Conservation (phyloP, 352 stramenopile genomes). For the Plasmopara viticola region DNA sequence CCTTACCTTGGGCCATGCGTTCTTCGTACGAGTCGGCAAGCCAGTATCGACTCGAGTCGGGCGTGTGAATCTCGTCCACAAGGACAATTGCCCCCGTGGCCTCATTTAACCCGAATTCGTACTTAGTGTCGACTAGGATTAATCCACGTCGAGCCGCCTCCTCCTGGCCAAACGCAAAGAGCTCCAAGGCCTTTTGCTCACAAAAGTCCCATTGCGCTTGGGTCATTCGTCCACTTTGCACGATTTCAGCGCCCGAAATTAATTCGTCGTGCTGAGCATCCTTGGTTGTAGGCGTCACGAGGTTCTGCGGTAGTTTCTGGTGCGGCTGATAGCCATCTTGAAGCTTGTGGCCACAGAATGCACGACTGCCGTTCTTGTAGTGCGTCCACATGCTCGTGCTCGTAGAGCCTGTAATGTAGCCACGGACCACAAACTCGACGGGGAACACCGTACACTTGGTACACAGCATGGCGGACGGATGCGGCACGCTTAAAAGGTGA, state of each 20-base stretch:
- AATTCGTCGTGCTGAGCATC: constrained; percentile 96
- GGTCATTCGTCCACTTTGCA: constrained; percentile 92
- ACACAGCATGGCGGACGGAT: constrained; percentile 94
- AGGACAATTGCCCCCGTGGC: constrained; percentile 90
- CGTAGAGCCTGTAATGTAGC: constrained; percentile 95
- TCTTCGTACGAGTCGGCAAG: constrained; percentile 87
- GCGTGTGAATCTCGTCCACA: constrained; percentile 99
- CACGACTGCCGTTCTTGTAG: constrained; percentile 92
- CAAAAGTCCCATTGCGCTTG: constrained; percentile 96
- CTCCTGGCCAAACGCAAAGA: constrained; percentile 91
- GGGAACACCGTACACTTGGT: constrained; percentile 95
- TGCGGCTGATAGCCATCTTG: constrained; percentile 95
- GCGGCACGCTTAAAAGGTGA: constrained; percentile 91
- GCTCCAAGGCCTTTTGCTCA: constrained; percentile 84
- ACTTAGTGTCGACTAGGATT: constrained; percentile 99
- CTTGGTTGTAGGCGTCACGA: constrained; percentile 99
- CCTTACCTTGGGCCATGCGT: constrained; percentile 77
- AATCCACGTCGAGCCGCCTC: constrained; percentile 89
- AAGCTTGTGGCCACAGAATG: constrained; percentile 96
- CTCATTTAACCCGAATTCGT: constrained; percentile 78
- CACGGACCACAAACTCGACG: constrained; percentile 98
- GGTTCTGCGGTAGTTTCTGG: constrained; percentile 91
- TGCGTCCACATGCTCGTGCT: constrained; percentile 99
- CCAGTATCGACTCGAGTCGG: constrained; percentile 96
- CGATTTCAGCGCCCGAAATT: constrained; percentile 93